A percentile compares a stretch with the other conserved stretches of the same genome.
phyloP scores from a whole-genome alignment of 768 basidiomycete species.

The Suillus ampliporus region DNA sequence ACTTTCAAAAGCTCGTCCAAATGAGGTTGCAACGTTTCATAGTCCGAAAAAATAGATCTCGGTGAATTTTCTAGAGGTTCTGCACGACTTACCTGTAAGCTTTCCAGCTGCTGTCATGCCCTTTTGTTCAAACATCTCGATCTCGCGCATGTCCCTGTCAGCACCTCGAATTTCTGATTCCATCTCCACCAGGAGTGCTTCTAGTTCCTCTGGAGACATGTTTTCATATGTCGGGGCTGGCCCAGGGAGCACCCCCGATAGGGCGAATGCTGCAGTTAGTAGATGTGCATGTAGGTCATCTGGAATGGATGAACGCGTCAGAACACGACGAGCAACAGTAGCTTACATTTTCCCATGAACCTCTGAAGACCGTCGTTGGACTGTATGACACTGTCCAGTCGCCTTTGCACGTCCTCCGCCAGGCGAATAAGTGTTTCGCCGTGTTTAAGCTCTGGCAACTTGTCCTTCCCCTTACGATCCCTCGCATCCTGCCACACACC shows the following conservation, averaged over 20 bases:
- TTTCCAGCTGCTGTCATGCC: conserved; percentile 77
- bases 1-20: conserved; percentile 60
- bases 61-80: background rate
- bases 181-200: conserved; percentile 77
- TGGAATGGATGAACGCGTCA: conserved; percentile 31
- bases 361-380: conserved; percentile 72
- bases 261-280: conserved; percentile 76
- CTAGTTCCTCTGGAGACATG: conserved; percentile 72
- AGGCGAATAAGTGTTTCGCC: conserved; percentile 63
- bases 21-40: conserved; percentile 71
- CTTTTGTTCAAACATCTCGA: conserved; percentile 69
- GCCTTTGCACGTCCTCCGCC: conserved; percentile 64
- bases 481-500: conserved; percentile 61
- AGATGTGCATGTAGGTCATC: conserved; percentile 80
- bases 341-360: conserved; percentile 75
- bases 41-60: conserved; percentile 44
- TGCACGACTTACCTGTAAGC: conserved; percentile 53
- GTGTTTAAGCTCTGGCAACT: conserved; percentile 46
- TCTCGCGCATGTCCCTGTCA: conserved; percentile 82
- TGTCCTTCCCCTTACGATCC: conserved; percentile 45
- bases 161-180: conserved; percentile 84
- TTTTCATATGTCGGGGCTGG: conserved; percentile 59
- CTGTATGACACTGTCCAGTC: conserved; percentile 62
- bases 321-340: conserved; percentile 4
- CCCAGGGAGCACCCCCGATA: conserved; percentile 63